Base-by-base conservation (phyloP, 169 alveolate species). In the Plasmodium gaboni region DNA sequence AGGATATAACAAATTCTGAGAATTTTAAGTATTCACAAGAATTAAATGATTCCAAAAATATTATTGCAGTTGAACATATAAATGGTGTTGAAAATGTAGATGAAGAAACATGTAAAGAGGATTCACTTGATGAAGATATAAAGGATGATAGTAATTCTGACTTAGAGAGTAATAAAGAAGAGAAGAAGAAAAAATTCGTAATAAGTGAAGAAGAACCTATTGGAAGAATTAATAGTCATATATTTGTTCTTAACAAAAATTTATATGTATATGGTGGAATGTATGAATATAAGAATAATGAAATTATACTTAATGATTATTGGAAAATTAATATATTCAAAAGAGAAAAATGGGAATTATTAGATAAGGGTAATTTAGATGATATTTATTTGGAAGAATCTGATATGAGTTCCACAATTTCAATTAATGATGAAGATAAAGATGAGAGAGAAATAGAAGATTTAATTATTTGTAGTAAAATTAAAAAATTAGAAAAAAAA, bases 221-320 rank as follows among this genome's bases (percentile, higher is more conserved):
- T 44, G 92, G 88, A 53, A 69, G 92, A 64, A 89, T 89, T 17
- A 94, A 95, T 73, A 91, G 95, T 55, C 94, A 90, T 65, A 90
- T 95, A 71, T 78, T 85, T 55, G 76, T 93, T 24, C 61, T 92
- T 50, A 95, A 95, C 53, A 88, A 88, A 71, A 24, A 24, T 44
- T 51, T 95, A 61, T 68, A 87, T 70, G 70, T 95, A 69, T 91
- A 67, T 69, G 97, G 97, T 55, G 97, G 97, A 17, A 48, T 93
- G 76, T 76, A 92, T 92, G 97, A 95, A 83, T 73, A 91, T 17
- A 94, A 93, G 57, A 91, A 83, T 64, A 92, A 78, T 63, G 95
- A 88, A 51, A 78, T 95, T 53, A 95, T 94, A 51, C 76, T 95
- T 19, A 95, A 89, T 65, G 97, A 95, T 74, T 92, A 94, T 73